These are phyloP conservation scores for Amanita rubescens DNA, from an alignment of 768 basidiomycete genomes.

Conservation along the genomic window DNA sequence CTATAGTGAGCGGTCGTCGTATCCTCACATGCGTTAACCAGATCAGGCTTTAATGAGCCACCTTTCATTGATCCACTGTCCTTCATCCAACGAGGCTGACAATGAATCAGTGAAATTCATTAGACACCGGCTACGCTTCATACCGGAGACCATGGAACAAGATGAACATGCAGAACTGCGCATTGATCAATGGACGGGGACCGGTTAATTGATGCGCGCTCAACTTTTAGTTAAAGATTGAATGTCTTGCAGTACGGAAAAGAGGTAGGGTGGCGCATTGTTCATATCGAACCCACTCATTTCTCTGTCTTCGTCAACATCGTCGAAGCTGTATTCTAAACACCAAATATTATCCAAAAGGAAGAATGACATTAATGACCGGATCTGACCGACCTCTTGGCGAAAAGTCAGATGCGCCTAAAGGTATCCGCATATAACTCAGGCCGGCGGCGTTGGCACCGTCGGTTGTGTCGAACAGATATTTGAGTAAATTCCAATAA, in stretches of 20 bases:
- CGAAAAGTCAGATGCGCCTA: conserved; percentile 74
- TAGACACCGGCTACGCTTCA: conserved; percentile 12
- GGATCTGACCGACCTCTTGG: conserved; percentile 28
- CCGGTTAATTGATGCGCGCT: conserved; percentile 16
- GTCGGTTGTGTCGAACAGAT: conserved; percentile 57
- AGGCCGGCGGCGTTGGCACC: conserved; percentile 57
- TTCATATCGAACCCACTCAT: conserved; percentile 51
- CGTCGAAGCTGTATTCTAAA: conserved; percentile 59
- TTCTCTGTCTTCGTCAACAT: conserved; percentile 49
- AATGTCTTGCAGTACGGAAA: conserved; percentile 59
- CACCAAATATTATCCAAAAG: background rate
- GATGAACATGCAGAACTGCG: conserved; percentile 40
- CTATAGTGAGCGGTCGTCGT: background rate
- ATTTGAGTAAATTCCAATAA: conserved; percentile 51
- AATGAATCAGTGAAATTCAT: conserved; percentile 1
- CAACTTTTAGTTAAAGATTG: conserved; percentile 41
- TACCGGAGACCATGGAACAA: conserved; percentile 72
- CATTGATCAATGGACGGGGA: background rate
- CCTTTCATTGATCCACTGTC: conserved; percentile 58
- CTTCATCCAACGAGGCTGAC: conserved; percentile 78
- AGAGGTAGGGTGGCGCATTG: conserved; percentile 54
- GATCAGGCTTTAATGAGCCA: conserved; percentile 45
- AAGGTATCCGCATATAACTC: conserved; percentile 58
- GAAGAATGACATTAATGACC: conserved; percentile 1
- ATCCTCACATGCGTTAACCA: conserved; percentile 39